phyloP scores from a whole-genome alignment of 345 rosid genomes.

The Pistacia vera region DNA sequence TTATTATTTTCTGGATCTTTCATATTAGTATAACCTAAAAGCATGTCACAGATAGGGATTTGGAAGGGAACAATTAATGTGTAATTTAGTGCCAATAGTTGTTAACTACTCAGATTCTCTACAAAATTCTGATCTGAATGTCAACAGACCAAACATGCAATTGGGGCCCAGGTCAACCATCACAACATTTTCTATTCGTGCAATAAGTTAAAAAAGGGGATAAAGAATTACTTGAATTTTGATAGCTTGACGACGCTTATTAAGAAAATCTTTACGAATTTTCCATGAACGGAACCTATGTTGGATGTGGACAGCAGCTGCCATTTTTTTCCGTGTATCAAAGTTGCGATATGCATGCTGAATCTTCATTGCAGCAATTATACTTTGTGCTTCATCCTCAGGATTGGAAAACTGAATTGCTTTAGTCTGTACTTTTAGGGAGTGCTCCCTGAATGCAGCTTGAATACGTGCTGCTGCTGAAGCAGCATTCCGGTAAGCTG shows the following conservation, averaged over 20 bases:
- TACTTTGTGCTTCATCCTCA: conserved; percentile 70
- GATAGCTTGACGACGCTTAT: conserved; percentile 72
- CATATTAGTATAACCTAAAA: not conserved
- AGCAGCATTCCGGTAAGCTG: conserved; percentile 86
- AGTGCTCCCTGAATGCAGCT: conserved; percentile 80
- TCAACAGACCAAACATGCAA: not conserved
- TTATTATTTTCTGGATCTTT: not conserved
- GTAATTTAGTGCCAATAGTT: not conserved
- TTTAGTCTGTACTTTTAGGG: conserved; percentile 54
- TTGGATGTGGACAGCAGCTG: conserved; percentile 85
- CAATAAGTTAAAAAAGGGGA: not conserved
- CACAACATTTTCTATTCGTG: no score
- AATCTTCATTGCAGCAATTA: conserved; percentile 92
- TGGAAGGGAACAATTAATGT: not conserved
- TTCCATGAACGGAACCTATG: conserved; percentile 91
- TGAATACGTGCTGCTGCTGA: conserved; percentile 95
- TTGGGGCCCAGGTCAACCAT: no score
- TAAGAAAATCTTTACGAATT: conserved; percentile 64
- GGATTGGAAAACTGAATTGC: conserved; percentile 45
- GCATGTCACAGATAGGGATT: not conserved
- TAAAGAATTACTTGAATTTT: conserved; percentile 76
- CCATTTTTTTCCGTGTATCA: conserved; percentile 67
- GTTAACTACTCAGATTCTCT: not conserved
- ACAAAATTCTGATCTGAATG: not conserved
- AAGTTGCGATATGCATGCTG: conserved; percentile 89